Percentiles rank a stretch among this genome's conserved stretches.
Evolutionary conservation across 805 yeast species (phyloP).

Genomic region (Cyberlindnera saturnus): DNA sequence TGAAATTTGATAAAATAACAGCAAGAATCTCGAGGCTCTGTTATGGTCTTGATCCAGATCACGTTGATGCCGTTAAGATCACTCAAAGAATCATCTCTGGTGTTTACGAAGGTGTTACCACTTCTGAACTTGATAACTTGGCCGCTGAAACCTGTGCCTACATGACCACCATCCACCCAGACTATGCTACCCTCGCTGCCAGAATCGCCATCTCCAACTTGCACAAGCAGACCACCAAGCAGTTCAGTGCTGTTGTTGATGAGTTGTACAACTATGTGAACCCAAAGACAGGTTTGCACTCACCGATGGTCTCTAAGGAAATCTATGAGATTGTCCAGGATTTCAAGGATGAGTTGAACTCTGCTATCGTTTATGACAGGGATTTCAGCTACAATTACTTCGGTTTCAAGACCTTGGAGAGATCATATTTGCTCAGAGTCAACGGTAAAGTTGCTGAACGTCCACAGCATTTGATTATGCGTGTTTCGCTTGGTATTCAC

Average conservation of each 20-base stretch:
- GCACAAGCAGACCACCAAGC: slow-evolving; percentile 90
- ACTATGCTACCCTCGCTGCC: slow-evolving; percentile 91
- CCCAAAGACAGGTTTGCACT: slow-evolving; percentile 65
- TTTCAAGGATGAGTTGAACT: slow-evolving; percentile 61
- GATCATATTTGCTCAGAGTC: slow-evolving; percentile 70
- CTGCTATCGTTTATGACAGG: slow-evolving; percentile 68
- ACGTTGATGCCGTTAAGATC: slow-evolving; percentile 92
- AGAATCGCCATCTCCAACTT: slow-evolving; percentile 91
- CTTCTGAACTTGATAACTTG: slow-evolving; percentile 73
- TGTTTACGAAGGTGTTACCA: slow-evolving; percentile 95
- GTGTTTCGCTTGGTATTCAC: slow-evolving; percentile 91
- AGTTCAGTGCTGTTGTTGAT: slow-evolving; percentile 69
- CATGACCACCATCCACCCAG: slow-evolving; percentile 98
- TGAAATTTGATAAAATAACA: slow-evolving; percentile 93
- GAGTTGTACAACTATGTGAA: slow-evolving; percentile 73
- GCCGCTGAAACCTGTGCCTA: slow-evolving; percentile 98
- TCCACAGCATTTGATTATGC: slow-evolving; percentile 84
- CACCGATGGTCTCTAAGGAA: slow-evolving; percentile 56
- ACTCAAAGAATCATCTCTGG: slow-evolving; percentile 95
- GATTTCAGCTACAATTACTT: slow-evolving; percentile 78
- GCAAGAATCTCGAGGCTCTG: slow-evolving; percentile 91
- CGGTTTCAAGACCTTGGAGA: slow-evolving; percentile 88
- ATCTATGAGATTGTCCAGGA: slow-evolving; percentile 57
- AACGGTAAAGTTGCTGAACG: slow-evolving; percentile 74
- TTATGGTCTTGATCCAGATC: slow-evolving; percentile 86